phyloP scores from a whole-genome alignment of 73 alveolate genomes.

The Effrenium voratum region DNA sequence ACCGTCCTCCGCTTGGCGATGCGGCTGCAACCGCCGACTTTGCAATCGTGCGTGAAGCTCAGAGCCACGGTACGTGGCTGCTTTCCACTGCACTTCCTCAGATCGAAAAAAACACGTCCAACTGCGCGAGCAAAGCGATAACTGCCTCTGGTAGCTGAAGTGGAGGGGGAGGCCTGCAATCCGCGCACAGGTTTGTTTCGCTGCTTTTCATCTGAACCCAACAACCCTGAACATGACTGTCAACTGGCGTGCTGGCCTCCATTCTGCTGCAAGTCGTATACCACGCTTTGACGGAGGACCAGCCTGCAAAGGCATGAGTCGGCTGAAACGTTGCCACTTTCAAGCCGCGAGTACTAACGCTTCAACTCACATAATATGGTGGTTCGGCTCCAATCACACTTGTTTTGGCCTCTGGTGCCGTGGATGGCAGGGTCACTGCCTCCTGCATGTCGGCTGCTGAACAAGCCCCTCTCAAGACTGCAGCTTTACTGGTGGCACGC shows the following conservation, averaged over 20 bases:
- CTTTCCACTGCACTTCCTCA: slow-evolving; percentile 48
- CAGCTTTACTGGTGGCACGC: too few species aligned
- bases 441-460: neutral
- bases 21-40: neutral
- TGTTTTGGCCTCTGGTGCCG: neutral
- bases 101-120: neutral
- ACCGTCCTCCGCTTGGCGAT: too few species aligned
- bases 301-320: neutral
- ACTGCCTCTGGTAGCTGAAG: slow-evolving; percentile 50
- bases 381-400: neutral
- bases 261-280: slow-evolving; percentile 38
- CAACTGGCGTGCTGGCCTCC: neutral
- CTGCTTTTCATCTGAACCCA: neutral
- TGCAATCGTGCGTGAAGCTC: slow-evolving; percentile 16
- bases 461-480: neutral
- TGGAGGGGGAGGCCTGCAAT: slow-evolving; percentile 73
- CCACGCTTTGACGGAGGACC: neutral
- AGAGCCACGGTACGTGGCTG: slow-evolving; percentile 57
- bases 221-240: neutral
- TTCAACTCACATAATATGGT: neutral
- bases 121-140: neutral
- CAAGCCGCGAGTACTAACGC: neutral
- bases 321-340: too few species aligned
- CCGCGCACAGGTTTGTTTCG: neutral
- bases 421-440: neutral